phyloP scores from a whole-genome alignment of 2,329 filamentous ascomycete species.

The Escovopsis sp. region DNA sequence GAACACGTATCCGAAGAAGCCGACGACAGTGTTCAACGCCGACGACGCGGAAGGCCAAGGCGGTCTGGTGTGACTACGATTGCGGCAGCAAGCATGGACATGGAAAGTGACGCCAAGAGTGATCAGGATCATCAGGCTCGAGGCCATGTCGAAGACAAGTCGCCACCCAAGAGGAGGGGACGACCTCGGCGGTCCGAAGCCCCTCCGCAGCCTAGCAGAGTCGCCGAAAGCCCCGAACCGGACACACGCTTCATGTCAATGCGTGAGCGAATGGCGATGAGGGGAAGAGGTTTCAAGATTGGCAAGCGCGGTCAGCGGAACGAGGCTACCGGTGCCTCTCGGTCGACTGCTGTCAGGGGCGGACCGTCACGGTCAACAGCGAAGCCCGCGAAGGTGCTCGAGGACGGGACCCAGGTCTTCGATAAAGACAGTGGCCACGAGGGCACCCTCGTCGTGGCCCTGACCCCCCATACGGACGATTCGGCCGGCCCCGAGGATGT shows the following conservation, averaged over 20 bases:
- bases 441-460: background rate
- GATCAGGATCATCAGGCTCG: background rate
- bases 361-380: background rate
- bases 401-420: background rate
- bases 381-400: background rate
- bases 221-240: constrained; percentile 5
- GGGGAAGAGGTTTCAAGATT: constrained; percentile 40
- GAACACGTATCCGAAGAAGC: background rate
- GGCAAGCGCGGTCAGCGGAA: constrained; percentile 18
- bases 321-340: background rate
- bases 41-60: constrained; percentile 10
- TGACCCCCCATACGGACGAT: background rate
- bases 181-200: constrained; percentile 13
- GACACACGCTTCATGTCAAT: constrained; percentile 34
- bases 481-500: no score
- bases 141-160: background rate
- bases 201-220: constrained; percentile 1
- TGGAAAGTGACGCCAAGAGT: background rate
- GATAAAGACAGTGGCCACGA: background rate
- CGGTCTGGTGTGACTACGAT: constrained; percentile 14
- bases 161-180: constrained; percentile 5
- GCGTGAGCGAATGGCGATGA: constrained; percentile 40
- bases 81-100: constrained; percentile 6
- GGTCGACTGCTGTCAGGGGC: no score
- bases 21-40: constrained; percentile 3